Conservation (phyloP, 2,329 filamentous ascomycete genomes). For the Escovopsis sp. region DNA sequence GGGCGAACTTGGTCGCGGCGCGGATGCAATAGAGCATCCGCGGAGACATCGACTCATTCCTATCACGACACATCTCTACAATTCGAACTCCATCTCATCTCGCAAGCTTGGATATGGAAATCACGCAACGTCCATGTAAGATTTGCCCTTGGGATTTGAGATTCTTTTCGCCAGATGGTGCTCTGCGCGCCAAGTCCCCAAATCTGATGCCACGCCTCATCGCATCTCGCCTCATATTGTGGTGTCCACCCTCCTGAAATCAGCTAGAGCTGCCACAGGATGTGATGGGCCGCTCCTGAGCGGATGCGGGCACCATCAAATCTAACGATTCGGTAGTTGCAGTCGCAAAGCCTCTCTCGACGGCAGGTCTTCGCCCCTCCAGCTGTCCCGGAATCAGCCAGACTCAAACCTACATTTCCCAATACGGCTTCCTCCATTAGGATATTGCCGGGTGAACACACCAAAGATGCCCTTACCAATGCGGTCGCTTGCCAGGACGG, state of each 20-base stretch:
- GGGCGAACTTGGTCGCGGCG: slow-evolving; percentile 1
- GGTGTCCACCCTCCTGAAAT: background rate
- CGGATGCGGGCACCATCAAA: background rate
- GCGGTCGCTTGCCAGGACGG: slow-evolving; percentile 11
- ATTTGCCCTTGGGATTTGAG: background rate
- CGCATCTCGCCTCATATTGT: background rate
- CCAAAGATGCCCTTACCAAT: slow-evolving; percentile 19
- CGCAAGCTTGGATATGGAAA: slow-evolving; percentile 18
- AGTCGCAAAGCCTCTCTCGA: background rate
- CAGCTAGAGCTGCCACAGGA: background rate
- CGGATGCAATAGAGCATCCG: background rate
- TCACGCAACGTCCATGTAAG: slow-evolving; percentile 10
- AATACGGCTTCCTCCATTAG: slow-evolving; percentile 19
- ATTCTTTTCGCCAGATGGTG: background rate
- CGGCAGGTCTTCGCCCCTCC: slow-evolving; percentile 8
- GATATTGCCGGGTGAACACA: slow-evolving; percentile 9
- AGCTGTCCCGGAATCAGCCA: slow-evolving; percentile 8
- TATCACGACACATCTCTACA: slow-evolving; percentile 15
- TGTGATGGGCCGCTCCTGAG: background rate
- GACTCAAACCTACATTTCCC: slow-evolving; percentile 10
- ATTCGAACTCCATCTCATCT: slow-evolving; percentile 17
- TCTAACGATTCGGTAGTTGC: slow-evolving; percentile 2
- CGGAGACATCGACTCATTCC: slow-evolving; percentile 7
- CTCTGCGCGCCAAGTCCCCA: background rate
- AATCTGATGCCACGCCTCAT: background rate